phyloP scores from a whole-genome alignment of 1,284 basidiomycete species.

The Trametes hirsuta region DNA sequence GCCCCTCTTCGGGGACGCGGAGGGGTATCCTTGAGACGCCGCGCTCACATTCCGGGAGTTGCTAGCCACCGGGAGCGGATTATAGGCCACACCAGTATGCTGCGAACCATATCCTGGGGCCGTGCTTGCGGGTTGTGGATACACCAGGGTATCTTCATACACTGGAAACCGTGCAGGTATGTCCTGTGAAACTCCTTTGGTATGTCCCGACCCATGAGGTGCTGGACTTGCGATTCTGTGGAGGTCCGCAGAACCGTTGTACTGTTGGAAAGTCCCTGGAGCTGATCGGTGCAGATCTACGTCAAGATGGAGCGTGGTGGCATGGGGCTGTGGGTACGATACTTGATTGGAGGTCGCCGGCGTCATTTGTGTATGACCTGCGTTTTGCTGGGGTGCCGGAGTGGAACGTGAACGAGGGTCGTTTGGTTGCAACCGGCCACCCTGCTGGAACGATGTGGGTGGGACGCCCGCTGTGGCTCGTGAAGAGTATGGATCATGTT shows the following conservation, averaged over 20 bases:
- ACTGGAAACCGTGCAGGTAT: conserved; percentile 16
- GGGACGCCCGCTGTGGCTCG: neutral
- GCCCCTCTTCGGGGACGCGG: conserved; percentile 22
- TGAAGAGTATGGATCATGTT: conserved; percentile 7
- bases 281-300: conserved; percentile 6
- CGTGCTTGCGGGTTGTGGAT: neutral
- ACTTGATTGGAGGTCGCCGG: conserved; percentile 2
- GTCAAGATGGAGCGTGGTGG: neutral
- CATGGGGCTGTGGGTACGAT: conserved; percentile 1
- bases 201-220: neutral
- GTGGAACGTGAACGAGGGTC: conserved; percentile 15
- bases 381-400: conserved; percentile 2
- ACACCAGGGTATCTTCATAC: conserved; percentile 11
- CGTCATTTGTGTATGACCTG: neutral
- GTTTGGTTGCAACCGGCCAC: conserved; percentile 1
- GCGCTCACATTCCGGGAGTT: neutral
- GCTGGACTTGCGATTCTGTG: neutral
- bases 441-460: neutral
- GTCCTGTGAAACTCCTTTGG: conserved; percentile 11
- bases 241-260: neutral
- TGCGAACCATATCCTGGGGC: neutral
- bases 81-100: neutral
- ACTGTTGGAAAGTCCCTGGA: neutral
- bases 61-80: neutral
- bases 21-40: conserved; percentile 2